Conservation (phyloP, 2,329 filamentous ascomycete genomes). For the Sarocladium kiliense region DNA sequence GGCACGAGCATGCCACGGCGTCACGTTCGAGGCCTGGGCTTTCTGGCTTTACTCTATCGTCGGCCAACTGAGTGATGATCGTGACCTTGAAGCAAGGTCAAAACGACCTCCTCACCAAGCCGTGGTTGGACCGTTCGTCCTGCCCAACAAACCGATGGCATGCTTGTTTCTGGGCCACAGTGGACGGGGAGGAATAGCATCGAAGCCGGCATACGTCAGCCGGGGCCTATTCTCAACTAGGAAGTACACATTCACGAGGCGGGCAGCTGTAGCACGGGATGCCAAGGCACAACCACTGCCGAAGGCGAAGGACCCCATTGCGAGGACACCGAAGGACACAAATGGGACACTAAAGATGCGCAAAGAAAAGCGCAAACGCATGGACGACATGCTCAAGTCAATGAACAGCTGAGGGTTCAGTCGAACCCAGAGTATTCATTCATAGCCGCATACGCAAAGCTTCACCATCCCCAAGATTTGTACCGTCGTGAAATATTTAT, state of each 20-base stretch:
- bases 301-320: background rate
- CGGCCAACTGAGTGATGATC: conserved; percentile 30
- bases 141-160: conserved; percentile 33
- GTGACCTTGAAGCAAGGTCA: conserved; percentile 23
- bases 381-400: conserved; percentile 10
- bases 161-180: conserved; percentile 33
- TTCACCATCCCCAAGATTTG: conserved; percentile 3
- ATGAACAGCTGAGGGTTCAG: conserved; percentile 1
- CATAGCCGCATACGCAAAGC: background rate
- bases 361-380: conserved; percentile 11
- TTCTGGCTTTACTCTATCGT: conserved; percentile 37
- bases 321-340: background rate
- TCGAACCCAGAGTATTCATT: background rate
- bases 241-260: conserved; percentile 28
- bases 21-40: conserved; percentile 33
- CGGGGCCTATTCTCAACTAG: conserved; percentile 28
- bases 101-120: conserved; percentile 21
- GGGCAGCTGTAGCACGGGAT: conserved; percentile 10
- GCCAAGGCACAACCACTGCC: conserved; percentile 9
- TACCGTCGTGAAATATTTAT: conserved; percentile 13
- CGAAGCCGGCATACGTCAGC: conserved; percentile 29
- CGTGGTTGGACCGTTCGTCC: conserved; percentile 28
- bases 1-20: conserved; percentile 26
- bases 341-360: background rate
- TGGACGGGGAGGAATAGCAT: conserved; percentile 26